A percentile compares a stretch with the other conserved stretches of the same genome.
These are phyloP conservation scores for Penicillium pulvis DNA, from an alignment of 495 filamentous ascomycete genomes.

Conservation along the genomic window DNA sequence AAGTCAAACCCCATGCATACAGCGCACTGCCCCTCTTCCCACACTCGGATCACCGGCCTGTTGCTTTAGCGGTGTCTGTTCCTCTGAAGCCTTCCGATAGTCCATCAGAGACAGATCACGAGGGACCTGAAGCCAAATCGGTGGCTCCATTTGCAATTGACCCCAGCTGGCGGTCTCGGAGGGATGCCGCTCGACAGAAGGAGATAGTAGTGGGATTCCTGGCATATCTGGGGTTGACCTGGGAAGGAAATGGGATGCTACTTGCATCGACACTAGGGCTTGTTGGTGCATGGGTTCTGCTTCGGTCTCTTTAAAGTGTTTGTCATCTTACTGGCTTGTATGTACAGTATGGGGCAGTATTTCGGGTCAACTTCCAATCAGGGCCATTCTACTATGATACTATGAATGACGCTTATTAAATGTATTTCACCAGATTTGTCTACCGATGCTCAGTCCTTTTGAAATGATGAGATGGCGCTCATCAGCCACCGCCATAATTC, in stretches of 20 bases:
- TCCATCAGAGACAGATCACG: constrained; percentile 17
- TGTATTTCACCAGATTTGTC: neutral
- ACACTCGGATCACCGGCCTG: constrained; percentile 84
- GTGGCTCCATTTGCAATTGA: constrained; percentile 57
- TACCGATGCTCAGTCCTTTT: neutral
- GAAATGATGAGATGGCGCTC: neutral
- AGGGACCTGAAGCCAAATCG: constrained; percentile 25
- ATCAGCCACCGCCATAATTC: constrained; percentile 11
- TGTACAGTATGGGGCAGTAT: neutral
- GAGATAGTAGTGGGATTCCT: constrained; percentile 60
- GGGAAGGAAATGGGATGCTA: constrained; percentile 58
- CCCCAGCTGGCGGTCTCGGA: constrained; percentile 49
- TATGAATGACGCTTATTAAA: constrained; percentile 2
- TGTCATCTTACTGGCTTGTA: constrained; percentile 6
- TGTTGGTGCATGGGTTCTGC: constrained; percentile 48
- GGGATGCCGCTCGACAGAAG: constrained; percentile 52
- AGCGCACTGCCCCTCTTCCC: constrained; percentile 70
- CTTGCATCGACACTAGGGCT: constrained; percentile 45
- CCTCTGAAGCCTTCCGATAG: constrained; percentile 44
- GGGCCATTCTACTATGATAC: neutral
- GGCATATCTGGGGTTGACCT: constrained; percentile 60
- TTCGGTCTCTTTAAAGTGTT: constrained; percentile 36
- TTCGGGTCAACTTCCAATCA: neutral
- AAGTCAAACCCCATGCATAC: constrained; percentile 61
- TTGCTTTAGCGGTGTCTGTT: constrained; percentile 65